phyloP scores from a whole-genome alignment of 805 yeast species.

The Candida argentea region DNA sequence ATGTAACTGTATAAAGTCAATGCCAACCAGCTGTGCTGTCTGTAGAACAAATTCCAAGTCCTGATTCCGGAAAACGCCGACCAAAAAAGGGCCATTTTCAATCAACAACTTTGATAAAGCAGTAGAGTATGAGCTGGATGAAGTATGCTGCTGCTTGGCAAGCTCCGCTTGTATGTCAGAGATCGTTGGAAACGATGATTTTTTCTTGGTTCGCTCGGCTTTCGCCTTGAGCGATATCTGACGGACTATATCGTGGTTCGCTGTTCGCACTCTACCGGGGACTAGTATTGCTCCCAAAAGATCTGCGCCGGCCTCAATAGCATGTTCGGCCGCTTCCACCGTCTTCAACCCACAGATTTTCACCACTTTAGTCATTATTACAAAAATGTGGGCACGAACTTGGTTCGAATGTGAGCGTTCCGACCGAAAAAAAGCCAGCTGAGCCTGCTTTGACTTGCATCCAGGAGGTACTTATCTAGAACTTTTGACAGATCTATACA shows the following conservation, averaged over 20 bases:
- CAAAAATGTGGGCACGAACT: not conserved
- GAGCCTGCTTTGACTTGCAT: too few species aligned
- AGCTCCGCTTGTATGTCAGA: constrained; percentile 9
- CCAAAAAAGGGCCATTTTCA: constrained; percentile 55
- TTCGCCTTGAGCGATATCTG: constrained; percentile 18
- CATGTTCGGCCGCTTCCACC: constrained; percentile 57
- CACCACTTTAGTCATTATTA: constrained; percentile 11
- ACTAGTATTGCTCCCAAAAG: constrained; percentile 81
- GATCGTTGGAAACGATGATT: constrained; percentile 11
- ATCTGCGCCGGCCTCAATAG: constrained; percentile 64
- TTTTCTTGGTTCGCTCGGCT: constrained; percentile 10
- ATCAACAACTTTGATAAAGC: constrained; percentile 14
- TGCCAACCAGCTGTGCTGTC: constrained; percentile 30
- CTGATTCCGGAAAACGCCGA: constrained; percentile 90
- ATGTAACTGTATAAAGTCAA: constrained; percentile 84
- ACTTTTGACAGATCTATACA: too few species aligned
- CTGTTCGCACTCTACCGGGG: constrained; percentile 69
- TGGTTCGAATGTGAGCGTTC: not conserved
- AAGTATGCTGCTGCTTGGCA: constrained; percentile 5
- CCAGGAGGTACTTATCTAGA: too few species aligned
- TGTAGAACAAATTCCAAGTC: constrained; percentile 47
- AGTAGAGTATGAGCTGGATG: constrained; percentile 20
- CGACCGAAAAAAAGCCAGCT: too few species aligned
- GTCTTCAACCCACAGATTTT: constrained; percentile 81
- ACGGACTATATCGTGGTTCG: constrained; percentile 25